Conservation (phyloP, 345 rosid species). For the Eucalyptus microcorys region DNA sequence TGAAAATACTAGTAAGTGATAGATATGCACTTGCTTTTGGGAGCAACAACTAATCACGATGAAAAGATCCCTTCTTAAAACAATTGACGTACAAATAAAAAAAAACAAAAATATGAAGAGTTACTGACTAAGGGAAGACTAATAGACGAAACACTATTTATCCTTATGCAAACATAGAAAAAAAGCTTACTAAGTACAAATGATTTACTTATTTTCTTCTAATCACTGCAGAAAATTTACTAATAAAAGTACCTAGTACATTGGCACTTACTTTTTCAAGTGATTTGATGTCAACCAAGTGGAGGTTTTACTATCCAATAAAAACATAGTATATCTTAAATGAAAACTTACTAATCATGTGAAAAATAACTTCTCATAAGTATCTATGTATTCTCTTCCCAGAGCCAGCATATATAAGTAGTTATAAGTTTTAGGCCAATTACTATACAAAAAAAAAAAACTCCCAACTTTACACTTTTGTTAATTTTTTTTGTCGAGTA, state of each 20-base stretch:
- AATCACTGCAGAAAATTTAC: not conserved
- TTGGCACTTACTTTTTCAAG: fast-evolving
- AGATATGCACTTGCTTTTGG: not conserved
- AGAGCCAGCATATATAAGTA: not conserved
- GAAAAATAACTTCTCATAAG: not conserved
- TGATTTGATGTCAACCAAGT: no score
- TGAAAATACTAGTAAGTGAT: not conserved
- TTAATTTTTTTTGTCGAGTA: not conserved
- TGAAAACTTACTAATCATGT: not conserved
- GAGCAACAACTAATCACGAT: no score
- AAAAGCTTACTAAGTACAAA: fast-evolving
- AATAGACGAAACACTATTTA: no score
- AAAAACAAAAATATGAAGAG: not conserved
- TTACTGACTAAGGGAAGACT: not conserved
- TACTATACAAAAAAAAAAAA: not conserved
- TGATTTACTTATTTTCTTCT: not conserved
- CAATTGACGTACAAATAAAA: no score
- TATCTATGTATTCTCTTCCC: not conserved
- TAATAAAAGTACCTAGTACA: not conserved
- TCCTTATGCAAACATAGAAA: not conserved
- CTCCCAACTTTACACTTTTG: not conserved
- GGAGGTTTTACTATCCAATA: no score
- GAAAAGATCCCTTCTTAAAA: no score
- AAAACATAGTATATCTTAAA: not conserved
- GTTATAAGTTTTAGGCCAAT: not conserved